Evolutionary conservation across 257 asterid species (phyloP).

Genomic region (Oldenlandia corymbosa): DNA sequence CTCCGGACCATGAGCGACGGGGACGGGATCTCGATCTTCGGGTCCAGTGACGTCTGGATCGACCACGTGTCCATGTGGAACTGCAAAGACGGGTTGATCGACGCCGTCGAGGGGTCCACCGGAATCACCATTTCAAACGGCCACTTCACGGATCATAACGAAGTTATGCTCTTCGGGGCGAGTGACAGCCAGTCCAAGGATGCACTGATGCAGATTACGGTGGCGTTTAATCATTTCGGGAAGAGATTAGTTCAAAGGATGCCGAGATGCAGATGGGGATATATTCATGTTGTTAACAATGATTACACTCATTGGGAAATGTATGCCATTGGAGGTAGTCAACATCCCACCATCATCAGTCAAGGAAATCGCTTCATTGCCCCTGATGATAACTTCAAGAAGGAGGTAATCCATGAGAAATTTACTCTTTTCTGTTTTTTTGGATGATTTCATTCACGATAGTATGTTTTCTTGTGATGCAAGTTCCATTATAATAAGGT

Average conservation of each 20-base stretch:
- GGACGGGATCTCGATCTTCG: constrained; percentile 71
- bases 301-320: constrained; percentile 92
- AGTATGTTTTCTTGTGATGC: no score
- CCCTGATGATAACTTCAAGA: constrained; percentile 35
- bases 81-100: constrained; percentile 61
- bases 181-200: constrained; percentile 43
- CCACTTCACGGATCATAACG: constrained; percentile 81
- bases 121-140: constrained; percentile 68
- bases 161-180: constrained; percentile 84
- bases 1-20: constrained; percentile 63
- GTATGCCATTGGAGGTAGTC: constrained; percentile 95
- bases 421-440: no score
- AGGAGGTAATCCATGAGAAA: constrained; percentile 38
- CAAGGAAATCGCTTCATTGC: constrained; percentile 88
- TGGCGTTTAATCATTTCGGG: constrained; percentile 85
- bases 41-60: constrained; percentile 64
- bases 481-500: no score
- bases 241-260: constrained; percentile 81
- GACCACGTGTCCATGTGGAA: constrained; percentile 77
- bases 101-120: constrained; percentile 60
- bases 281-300: constrained; percentile 76
- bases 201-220: constrained; percentile 63
- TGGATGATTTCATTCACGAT: no score
- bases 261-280: constrained; percentile 81
- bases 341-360: constrained; percentile 66